Base-by-base conservation (phyloP, 2,329 filamentous ascomycete species). In the Dactylellina haptotyla region DNA sequence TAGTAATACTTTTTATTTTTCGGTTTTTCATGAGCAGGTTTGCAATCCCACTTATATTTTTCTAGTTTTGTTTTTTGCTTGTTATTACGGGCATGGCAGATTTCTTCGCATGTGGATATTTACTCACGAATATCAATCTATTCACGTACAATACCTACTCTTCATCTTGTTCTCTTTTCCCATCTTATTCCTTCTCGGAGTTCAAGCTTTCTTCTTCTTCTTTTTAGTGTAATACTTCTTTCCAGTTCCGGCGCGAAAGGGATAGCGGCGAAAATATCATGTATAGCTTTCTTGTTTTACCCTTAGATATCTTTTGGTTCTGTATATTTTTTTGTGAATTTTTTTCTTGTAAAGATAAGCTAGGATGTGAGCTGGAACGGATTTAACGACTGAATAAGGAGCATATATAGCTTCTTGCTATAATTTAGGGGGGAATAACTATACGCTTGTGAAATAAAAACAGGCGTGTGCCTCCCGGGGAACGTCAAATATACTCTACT, bases 401-500 rank as follows among this genome's bases (percentile, higher is more conserved):
- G 30, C 30, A 46, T 46, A 23, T 41, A 46, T 8, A 45, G 20
- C 30, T 34, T 34, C 30, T n/a, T n/a, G n/a, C n/a, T n/a, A n/a
- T n/a, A n/a, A n/a, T n/a, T n/a, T n/a, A n/a, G n/a, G n/a, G n/a
- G n/a, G 14, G 30, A 34, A 14, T 5, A 6, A 6, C 30, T 34
- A 6, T 34, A 6, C 14, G 30, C 30, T 14, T 14, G 30, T 5
- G 6, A 6, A 34, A 34, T 34, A 43, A 43, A 16, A 16, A 43
- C 8, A 2, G 23, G 46, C 46, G 8, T 50, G 2, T 14, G 28
- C 3, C 56, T 58, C 45, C 32, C 16, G 9, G 43, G 51, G 34
- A 41, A 23, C 23, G 41, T 43, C 53, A 37, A 67, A 59, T 67
- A 67, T 59, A 67, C 63, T 67, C 63, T 53, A 67, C 63, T 67